These are phyloP conservation scores for Elongisporangium prolatum DNA, from an alignment of 352 stramenopile species.

Conservation along the genomic window DNA sequence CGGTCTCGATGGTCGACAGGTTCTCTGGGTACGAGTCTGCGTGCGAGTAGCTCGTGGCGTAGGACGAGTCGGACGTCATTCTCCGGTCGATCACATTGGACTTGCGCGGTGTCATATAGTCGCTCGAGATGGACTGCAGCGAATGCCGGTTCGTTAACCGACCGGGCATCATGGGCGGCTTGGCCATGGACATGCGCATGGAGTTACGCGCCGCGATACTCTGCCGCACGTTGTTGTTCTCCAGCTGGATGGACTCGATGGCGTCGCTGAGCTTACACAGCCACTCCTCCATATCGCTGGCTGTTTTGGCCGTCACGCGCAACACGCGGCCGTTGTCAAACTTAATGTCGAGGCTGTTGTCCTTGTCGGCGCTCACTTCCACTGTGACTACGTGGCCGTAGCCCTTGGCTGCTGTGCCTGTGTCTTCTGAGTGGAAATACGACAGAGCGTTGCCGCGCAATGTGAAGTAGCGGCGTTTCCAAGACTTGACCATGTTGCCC, in stretches of 20 bases:
- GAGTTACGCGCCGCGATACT: conserved; percentile 34
- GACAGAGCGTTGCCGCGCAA: conserved; percentile 72
- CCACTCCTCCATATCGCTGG: conserved; percentile 70
- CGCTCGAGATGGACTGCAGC: conserved; percentile 27
- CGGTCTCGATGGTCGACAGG: conserved; percentile 32
- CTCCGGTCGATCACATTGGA: conserved; percentile 26
- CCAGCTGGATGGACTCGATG: conserved; percentile 49
- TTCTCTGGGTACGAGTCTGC: conserved; percentile 32
- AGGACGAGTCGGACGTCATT: conserved; percentile 26
- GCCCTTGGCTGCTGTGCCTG: conserved; percentile 65
- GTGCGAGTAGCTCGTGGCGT: conserved; percentile 4
- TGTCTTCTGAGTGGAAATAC: conserved; percentile 81
- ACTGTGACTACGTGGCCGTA: conserved; percentile 71
- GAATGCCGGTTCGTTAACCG: conserved; percentile 44
- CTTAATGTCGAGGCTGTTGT: conserved; percentile 62
- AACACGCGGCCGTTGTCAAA: conserved; percentile 77
- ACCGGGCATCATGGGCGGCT: conserved; percentile 14
- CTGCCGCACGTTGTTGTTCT: conserved; percentile 59
- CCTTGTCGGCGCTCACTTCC: conserved; percentile 61
- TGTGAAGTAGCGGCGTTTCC: conserved; percentile 79
- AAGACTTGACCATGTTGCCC: conserved; percentile 71
- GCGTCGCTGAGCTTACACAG: conserved; percentile 66
- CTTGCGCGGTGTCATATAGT: conserved; percentile 19
- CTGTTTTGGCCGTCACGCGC: conserved; percentile 57
- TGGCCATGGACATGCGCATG: conserved; percentile 29